Evolutionary conservation across 2,329 filamentous ascomycete species (phyloP), one percentile per base, ranked within the genome.

Genomic region (Ophiocordyceps sinensis): DNA sequence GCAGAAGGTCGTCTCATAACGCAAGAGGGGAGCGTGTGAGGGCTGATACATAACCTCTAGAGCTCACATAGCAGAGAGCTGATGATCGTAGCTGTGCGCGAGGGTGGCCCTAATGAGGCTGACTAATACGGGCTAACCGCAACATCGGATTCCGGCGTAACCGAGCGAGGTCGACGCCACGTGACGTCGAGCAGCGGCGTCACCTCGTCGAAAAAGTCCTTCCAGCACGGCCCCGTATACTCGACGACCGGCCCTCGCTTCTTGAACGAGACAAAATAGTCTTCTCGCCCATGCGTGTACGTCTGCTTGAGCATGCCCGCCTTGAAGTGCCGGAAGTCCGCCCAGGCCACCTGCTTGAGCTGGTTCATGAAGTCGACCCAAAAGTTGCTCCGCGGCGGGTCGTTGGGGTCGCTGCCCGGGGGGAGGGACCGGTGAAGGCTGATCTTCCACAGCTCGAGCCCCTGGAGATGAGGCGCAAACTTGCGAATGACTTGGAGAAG

Each of bases 381-480:
- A n/a, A 61, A 48, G 41, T 57, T 64, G 40, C 47, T 30, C 43
- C 2, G 45, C 39, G 13, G 41, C 31, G 35, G 15, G 4, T 35
- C 30, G 29, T 11, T 32, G 1, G 41, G 28, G 5, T 39, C 23
- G 29, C 14, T 28, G 23, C 30, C 31, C 12, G 36, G 30, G 2
- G 50, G 47, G 1, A 50, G 34, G 4, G 31, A 38, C 28, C 47
- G 36, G 2, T 49, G 34, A 2, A 65, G 47, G 0, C 44, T 57
- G 15, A 73, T 49, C 36, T 62, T 68, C 53, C 69, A 68, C 0
- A 77, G 49, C 42, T 62, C 63, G 8, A 77, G 52, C 7, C 49
- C 49, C 9, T 59, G 52, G 2, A 77, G 57, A 0, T 61, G 67
- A 2, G 62, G 47, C 2, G 63, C 59, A 15, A 70, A 68, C 44